Percentiles rank a stretch among this genome's conserved stretches.
These are phyloP conservation scores for Kalaharituber pfeilii DNA, from an alignment of 2,329 filamentous ascomycete species.

Conservation along the genomic window DNA sequence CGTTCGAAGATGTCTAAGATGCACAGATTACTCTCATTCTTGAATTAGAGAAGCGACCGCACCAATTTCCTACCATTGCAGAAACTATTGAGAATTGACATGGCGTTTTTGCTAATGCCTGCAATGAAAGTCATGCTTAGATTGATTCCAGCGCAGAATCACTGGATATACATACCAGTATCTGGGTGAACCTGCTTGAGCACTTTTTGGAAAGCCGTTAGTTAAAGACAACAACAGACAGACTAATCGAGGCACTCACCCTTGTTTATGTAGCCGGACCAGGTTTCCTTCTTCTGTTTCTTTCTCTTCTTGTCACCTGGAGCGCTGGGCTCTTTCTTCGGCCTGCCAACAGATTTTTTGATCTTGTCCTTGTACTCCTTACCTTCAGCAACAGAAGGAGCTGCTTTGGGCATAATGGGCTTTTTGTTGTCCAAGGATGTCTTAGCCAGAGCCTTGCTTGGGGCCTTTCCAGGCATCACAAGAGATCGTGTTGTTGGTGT, in stretches of 20 bases:
- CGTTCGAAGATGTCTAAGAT: background rate
- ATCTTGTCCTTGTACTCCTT: background rate
- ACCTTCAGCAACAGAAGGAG: background rate
- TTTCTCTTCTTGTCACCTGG: background rate
- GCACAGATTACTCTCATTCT: background rate
- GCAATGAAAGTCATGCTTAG: background rate
- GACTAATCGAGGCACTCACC: background rate
- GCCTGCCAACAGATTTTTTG: background rate
- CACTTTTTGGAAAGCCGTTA: background rate
- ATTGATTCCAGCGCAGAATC: background rate
- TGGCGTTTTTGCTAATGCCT: background rate
- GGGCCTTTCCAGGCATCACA: background rate
- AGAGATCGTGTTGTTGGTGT: too few species aligned
- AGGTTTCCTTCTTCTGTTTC: background rate
- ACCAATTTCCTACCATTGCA: background rate
- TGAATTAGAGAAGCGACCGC: background rate
- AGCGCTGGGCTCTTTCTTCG: background rate
- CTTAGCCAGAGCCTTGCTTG: background rate
- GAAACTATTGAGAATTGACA: conserved; percentile 1
- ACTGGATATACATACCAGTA: background rate
- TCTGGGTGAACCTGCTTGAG: conserved; percentile 1
- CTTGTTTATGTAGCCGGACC: background rate
- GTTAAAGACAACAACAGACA: background rate
- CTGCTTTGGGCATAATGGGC: background rate
- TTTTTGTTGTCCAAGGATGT: background rate